phyloP scores from a whole-genome alignment of 2,329 filamentous ascomycete genomes.

The Aspergillus ibericus region DNA sequence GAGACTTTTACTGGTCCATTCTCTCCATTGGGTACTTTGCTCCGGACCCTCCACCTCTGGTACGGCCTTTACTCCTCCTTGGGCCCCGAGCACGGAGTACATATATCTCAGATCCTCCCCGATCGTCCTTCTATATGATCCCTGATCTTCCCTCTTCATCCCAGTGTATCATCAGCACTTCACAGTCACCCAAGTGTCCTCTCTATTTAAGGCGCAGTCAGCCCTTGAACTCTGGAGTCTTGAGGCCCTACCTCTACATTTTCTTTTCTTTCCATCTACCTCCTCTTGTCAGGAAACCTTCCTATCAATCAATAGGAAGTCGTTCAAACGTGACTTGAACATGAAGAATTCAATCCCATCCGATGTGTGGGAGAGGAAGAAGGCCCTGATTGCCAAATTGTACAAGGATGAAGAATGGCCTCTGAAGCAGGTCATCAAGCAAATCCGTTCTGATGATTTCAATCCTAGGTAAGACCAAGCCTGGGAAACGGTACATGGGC shows the following conservation, averaged over 20 bases:
- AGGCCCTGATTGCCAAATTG: slow-evolving; percentile 40
- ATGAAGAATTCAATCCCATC: slow-evolving; percentile 48
- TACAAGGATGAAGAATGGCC: slow-evolving; percentile 49
- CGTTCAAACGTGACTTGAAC: slow-evolving; percentile 4
- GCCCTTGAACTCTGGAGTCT: background rate
- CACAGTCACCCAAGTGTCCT: background rate
- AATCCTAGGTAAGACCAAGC: slow-evolving; percentile 41
- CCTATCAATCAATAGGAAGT: background rate
- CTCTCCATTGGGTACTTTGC: slow-evolving; percentile 3
- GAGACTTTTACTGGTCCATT: background rate
- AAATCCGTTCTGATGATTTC: slow-evolving; percentile 44
- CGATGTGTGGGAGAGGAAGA: slow-evolving; percentile 48
- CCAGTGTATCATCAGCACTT: background rate
- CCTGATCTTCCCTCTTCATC: background rate
- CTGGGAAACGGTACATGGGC: background rate
- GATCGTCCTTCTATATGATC: slow-evolving; percentile 7
- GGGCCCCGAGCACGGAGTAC: slow-evolving; percentile 4
- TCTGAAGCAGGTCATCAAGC: slow-evolving; percentile 47
- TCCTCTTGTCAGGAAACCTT: background rate
- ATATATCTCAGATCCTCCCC: slow-evolving; percentile 15
- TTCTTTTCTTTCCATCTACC: background rate
- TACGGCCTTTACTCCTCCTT: background rate
- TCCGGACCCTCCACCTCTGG: slow-evolving; percentile 1
- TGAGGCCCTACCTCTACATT: background rate
- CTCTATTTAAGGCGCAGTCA: background rate